Conservation (phyloP, 805 yeast genomes). For the Kodamaea jinghongensis region DNA sequence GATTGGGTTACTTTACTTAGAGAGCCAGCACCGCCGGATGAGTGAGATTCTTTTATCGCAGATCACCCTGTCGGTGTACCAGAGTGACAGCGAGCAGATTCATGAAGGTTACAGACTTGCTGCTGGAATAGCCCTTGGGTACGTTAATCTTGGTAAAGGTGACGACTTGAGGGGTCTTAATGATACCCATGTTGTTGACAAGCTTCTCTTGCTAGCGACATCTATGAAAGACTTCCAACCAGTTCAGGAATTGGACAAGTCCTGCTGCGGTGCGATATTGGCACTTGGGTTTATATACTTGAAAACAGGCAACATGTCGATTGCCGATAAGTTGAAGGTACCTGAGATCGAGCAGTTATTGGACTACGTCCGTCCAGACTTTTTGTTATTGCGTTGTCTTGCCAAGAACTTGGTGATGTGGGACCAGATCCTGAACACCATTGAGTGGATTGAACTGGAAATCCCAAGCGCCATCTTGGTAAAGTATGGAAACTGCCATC, state of each 20-base stretch:
- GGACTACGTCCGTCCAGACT: slow-evolving; percentile 77
- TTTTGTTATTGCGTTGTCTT: slow-evolving; percentile 62
- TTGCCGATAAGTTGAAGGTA: slow-evolving; percentile 60
- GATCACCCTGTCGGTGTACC: slow-evolving; percentile 50
- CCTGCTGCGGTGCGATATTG: slow-evolving; percentile 70
- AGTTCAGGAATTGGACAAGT: slow-evolving; percentile 54
- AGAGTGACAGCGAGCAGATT: slow-evolving; percentile 54
- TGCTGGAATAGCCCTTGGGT: slow-evolving; percentile 87
- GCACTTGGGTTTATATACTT: slow-evolving; percentile 75
- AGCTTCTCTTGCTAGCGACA: slow-evolving; percentile 54
- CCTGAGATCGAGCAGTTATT: slow-evolving; percentile 60
- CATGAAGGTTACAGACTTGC: slow-evolving; percentile 82
- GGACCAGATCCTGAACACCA: slow-evolving; percentile 52
- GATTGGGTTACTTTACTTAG: slow-evolving; percentile 78
- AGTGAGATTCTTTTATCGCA: slow-evolving; percentile 75
- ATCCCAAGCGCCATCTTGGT: slow-evolving; percentile 48
- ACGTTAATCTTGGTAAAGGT: slow-evolving; percentile 78
- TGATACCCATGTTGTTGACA: slow-evolving; percentile 64
- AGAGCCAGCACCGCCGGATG: slow-evolving; percentile 81
- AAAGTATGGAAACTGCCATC: slow-evolving; percentile 25
- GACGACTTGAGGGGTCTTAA: slow-evolving; percentile 54
- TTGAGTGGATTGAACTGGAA: slow-evolving; percentile 55
- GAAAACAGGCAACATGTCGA: slow-evolving; percentile 55
- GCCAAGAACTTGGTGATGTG: slow-evolving; percentile 69
- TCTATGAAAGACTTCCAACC: slow-evolving; percentile 64